Evolutionary conservation across 352 stramenopile species (phyloP), one percentile per base, ranked within the genome.

Genomic region (Globisporangium okanoganense): DNA sequence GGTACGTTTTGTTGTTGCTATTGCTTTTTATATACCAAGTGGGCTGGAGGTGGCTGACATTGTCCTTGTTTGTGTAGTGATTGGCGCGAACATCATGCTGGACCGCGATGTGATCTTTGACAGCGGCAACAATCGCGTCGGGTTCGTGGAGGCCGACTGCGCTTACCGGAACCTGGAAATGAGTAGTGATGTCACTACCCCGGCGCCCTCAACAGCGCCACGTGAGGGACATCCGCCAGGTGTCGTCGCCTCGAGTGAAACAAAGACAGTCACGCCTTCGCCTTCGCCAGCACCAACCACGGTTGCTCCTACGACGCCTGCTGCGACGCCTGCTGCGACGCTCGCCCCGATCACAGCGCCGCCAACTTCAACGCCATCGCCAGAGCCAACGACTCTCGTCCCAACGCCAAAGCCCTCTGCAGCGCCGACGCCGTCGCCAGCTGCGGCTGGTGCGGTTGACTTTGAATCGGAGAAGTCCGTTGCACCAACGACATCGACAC

Each of bases 81-180:
- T 95, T 61, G 86, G 86, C 8, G 83, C 86, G 44, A 90, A 90
- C 67, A 75, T 95, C 44, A 94, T 95, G 86, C 81, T 79, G 71
- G 71, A 87, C 47, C 80, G 82, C 27, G 84, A 95, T 43, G 78
- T 95, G 27, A 86, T 95, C 24, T 95, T 95, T 64, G 86, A 95
- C 56, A 62, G 70, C 1, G 75, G 70, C 1, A 82, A 85, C 55
- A 69, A 88, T 36, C 82, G 84, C n/a, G 74, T 95, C 7, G 86
- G 84, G 0, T 95, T 95, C 65, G 85, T 84, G 7, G 71, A 88
- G 36, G 81, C 85, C 2, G 70, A 92, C 50, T 95, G 85, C 36
- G 51, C 58, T 1, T 78, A 67, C 50, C 51, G 35, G 4, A 20
- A 38, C n/a, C 40, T 56, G 54, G 62, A 41, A 67, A 54, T 13